Evolutionary conservation across 1,139 yeast species (phyloP), one percentile per base, ranked within the genome.

Genomic region (Trichomonascaceae sp.): DNA sequence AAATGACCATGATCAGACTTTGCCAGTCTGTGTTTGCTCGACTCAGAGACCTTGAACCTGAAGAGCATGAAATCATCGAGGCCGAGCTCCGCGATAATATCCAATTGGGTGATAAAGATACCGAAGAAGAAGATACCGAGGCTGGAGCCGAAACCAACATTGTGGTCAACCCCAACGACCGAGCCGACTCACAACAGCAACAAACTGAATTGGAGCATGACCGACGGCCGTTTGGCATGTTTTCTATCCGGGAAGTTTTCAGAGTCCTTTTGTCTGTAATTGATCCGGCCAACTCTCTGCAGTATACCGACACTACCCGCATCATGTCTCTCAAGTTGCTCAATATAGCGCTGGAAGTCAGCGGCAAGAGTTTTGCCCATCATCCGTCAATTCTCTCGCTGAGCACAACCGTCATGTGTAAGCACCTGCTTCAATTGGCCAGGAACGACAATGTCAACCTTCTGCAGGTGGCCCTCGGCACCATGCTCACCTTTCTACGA

Each of bases 261-360:
- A 76, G 77, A 8, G 78, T 82, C 29, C 64, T 89, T 31, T 72
- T 85, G n/a, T 79, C 93, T 3, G 74, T 87, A 57, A 68, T 87
- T 28, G 76, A 92, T 8, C 93, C 95, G 0, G 73, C 77, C 14
- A 80, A 82, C 45, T 82, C 78, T 49, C 73, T 73, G 46, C 89
- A 80, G 49, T 92, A 84, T 48, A 81, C 92, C 46, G 95, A 87
- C 51, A 69, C 84, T 25, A 78, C 96, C 1, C 69, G 94, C 37
- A 77, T 81, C 11, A 75, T 89, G 60, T 92, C 95, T 0, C 60
- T 92, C 25, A 69, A 76, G 30, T 67, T 89, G 30, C 65, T 92
- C 27, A 76, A 75, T 35, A 76, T 78, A 1, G 82, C 93, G 1
- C 67, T 89, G 37, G 97, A 89, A 53, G 77, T 84, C 6, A 66